Base-by-base conservation (phyloP, 2,329 filamentous ascomycete genomes). In the Penicillium digitatum region DNA sequence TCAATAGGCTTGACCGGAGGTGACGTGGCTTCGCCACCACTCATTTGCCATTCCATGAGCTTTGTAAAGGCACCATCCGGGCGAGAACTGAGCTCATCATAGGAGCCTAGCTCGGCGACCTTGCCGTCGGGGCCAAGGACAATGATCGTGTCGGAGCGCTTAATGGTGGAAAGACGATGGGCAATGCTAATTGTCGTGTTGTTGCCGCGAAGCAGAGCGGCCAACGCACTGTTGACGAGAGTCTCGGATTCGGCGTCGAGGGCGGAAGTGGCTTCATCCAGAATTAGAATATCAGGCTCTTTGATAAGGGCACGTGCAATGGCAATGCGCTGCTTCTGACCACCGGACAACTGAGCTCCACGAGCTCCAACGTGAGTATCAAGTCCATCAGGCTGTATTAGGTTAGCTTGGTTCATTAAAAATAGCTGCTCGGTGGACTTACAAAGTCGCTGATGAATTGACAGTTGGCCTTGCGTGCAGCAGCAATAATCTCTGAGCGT, bases 1-100 rank as follows among this genome's bases (percentile, higher is more conserved):
- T 79, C 9, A 71, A 70, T 29, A 72, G 73, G n/a, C 63, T 71
- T 52, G 38, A 60, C 42, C 24, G 66, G 57, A 51, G 71, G 60
- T 56, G 70, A 53, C 26, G 62, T 26, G 11, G 58, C 58, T 32
- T 95, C 90, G 9, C 88, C 88, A 12, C 92, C 93, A 65, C 83
- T 94, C 84, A 97, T 89, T 76, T 99, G 94, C 92, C 92, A 97
- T 74, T 97, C 93, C 94, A 99, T 99, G 50, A 99, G 79, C 75
- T 88, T 94, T 65, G 87, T 93, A 69, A 99, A 99, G 2, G 92
- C 90, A 49, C 93, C 95, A 10, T 87, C 78, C 16, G 83, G 82
- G 56, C 90, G 84, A 5, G 82, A 79, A 49, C 87, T 88, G 22
- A 99, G 82, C 60, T 90, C 83, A 24, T 81, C 76, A 71, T 95